Conservation (phyloP, 106 monocot species). For the Dioscorea alata region DNA sequence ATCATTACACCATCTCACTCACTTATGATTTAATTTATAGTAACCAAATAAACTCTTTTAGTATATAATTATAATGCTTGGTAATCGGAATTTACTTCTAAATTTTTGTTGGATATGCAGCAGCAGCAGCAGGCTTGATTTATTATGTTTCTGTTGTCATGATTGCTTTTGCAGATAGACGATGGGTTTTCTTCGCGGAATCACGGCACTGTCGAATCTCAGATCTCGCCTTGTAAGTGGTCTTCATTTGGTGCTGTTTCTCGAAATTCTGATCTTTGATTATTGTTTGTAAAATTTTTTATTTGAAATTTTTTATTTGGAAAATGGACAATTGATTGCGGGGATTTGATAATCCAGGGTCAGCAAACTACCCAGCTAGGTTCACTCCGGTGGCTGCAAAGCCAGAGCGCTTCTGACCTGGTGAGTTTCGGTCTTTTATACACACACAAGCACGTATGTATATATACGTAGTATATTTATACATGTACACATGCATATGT, state of each 20-base stretch:
- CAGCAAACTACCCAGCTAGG: slow-evolving; percentile 45
- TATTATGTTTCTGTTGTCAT: too few species aligned
- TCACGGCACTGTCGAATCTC: slow-evolving; percentile 61
- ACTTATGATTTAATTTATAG: too few species aligned
- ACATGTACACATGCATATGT: too few species aligned
- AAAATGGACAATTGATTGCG: neutral
- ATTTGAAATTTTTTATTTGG: neutral
- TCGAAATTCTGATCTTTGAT: neutral
- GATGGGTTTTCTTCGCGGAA: slow-evolving; percentile 51
- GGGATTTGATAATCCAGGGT: slow-evolving; percentile 21
- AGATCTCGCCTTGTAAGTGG: slow-evolving; percentile 65
- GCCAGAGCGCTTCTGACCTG: slow-evolving; percentile 61
- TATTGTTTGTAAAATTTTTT: neutral
- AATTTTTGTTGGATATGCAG: too few species aligned
- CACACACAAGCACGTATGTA: too few species aligned
- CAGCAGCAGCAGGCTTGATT: too few species aligned
- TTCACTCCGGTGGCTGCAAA: slow-evolving; percentile 71
- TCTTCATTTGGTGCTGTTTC: neutral
- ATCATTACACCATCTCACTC: too few species aligned
- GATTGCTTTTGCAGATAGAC: too few species aligned
- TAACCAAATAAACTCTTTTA: too few species aligned
- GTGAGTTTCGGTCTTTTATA: slow-evolving; percentile 20
- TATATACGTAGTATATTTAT: slow-evolving; percentile 7
- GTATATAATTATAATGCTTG: too few species aligned
- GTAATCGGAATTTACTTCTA: too few species aligned